phyloP scores from a whole-genome alignment of 345 rosid genomes.

The Nasturtium officinale region DNA sequence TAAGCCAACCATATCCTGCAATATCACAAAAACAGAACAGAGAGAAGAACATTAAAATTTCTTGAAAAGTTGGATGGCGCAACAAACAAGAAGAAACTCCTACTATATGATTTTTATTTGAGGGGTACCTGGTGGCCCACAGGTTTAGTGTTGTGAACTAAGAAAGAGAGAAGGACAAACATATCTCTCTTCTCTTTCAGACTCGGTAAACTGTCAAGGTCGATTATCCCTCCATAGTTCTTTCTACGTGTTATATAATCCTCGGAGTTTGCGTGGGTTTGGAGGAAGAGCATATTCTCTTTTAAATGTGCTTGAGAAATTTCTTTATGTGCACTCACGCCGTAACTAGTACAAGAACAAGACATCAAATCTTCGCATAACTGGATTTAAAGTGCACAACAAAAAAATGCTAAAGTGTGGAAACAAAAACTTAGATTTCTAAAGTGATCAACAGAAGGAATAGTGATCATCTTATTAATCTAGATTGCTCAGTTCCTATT shows the following conservation, averaged over 20 bases:
- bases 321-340: slow-evolving; percentile 47
- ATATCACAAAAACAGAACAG: slow-evolving; percentile 20
- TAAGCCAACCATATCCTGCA: slow-evolving; percentile 99
- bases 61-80: not conserved
- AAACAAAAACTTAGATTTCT: slow-evolving; percentile 8
- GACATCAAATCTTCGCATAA: slow-evolving; percentile 38
- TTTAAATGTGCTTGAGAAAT: slow-evolving; percentile 47
- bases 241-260: slow-evolving; percentile 54
- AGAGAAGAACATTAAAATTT: not conserved
- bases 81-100: slow-evolving; percentile 7
- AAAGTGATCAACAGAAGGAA: not conserved
- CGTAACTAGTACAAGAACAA: slow-evolving; percentile 42
- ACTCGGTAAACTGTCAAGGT: slow-evolving; percentile 70
- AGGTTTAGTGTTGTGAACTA: slow-evolving; percentile 94
- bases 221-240: slow-evolving; percentile 63
- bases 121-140: slow-evolving; percentile 92
- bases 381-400: slow-evolving; percentile 17
- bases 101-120: slow-evolving; percentile 10
- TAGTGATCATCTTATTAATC: slow-evolving; percentile 19
- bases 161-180: slow-evolving; percentile 81
- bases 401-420: slow-evolving; percentile 11
- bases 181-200: slow-evolving; percentile 87
- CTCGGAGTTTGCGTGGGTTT: slow-evolving; percentile 51
- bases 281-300: slow-evolving; percentile 54
- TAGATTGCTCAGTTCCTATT: slow-evolving; percentile 28